A percentile compares a stretch with the other conserved stretches of the same genome.
These are phyloP conservation scores for Gymnopus androsaceus DNA, from an alignment of 1,284 basidiomycete species.

Conservation along the genomic window DNA sequence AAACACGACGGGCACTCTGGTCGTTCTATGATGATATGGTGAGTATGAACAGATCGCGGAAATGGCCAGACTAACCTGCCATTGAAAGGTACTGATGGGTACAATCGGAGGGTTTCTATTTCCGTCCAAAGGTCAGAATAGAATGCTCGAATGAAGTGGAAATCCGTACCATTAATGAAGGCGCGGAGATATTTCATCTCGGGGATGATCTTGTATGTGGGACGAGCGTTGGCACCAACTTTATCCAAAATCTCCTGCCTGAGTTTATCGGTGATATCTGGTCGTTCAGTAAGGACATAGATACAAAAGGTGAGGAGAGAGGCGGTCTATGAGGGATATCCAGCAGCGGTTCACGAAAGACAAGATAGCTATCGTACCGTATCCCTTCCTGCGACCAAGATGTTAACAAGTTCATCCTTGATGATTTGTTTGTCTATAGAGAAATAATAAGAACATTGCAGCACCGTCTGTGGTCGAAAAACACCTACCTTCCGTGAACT, in stretches of 20 bases:
- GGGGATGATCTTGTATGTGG: slow-evolving; percentile 34
- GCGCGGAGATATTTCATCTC: slow-evolving; percentile 38
- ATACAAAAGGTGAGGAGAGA: slow-evolving; percentile 41
- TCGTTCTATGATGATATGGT: slow-evolving; percentile 22
- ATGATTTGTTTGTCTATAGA: slow-evolving; percentile 35
- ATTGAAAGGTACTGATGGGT: slow-evolving; percentile 37
- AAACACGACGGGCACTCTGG: slow-evolving; percentile 29
- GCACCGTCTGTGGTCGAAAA: neutral
- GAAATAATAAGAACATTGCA: neutral
- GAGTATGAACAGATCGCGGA: neutral
- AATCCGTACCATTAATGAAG: slow-evolving; percentile 33
- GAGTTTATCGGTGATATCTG: slow-evolving; percentile 37
- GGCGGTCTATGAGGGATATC: slow-evolving; percentile 34
- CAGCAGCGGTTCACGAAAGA: neutral
- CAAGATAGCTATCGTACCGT: slow-evolving; percentile 31
- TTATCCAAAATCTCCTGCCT: slow-evolving; percentile 44
- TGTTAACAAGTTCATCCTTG: slow-evolving; percentile 43
- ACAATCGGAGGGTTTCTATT: slow-evolving; percentile 34
- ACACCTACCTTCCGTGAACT: slow-evolving; percentile 39
- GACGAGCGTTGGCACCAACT: slow-evolving; percentile 34
- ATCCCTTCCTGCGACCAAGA: slow-evolving; percentile 41
- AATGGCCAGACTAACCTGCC: slow-evolving; percentile 23
- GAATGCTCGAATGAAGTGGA: neutral
- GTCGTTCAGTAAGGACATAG: slow-evolving; percentile 49
- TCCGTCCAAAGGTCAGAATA: no score